Percentiles rank a stretch among this genome's conserved stretches.
Evolutionary conservation across 352 stramenopile genomes (phyloP).

Genomic region (Phytophthora lateralis): DNA sequence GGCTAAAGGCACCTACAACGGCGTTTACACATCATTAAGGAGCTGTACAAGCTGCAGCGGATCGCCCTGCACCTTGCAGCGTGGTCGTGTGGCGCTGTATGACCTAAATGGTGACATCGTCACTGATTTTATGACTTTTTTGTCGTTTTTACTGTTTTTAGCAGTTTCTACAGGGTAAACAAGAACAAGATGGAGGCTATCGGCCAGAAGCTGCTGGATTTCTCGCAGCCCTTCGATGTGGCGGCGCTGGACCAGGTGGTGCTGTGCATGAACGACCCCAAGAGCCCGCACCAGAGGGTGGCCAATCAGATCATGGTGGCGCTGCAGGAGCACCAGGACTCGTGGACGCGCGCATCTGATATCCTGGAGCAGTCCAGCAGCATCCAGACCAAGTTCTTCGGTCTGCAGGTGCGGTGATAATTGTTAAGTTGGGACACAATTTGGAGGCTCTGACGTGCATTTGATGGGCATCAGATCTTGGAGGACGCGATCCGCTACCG

Average conservation of each 20-base stretch:
- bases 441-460: background rate
- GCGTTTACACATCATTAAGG: conserved; percentile 2
- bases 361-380: conserved; percentile 96
- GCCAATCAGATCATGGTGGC: conserved; percentile 95
- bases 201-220: conserved; percentile 93
- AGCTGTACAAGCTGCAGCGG: background rate
- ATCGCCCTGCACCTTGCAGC: background rate
- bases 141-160: conserved; percentile 4
- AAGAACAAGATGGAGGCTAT: conserved; percentile 81
- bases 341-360: conserved; percentile 93
- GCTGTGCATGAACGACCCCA: conserved; percentile 95
- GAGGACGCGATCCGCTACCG: conserved; percentile 97
- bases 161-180: conserved; percentile 4
- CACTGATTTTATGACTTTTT: conserved; percentile 8
- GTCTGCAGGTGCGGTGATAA: conserved; percentile 67
- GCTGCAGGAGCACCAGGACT: conserved; percentile 93
- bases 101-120: background rate
- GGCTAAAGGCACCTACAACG: background rate
- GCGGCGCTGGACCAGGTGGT: conserved; percentile 96
- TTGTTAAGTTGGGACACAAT: background rate
- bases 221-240: conserved; percentile 96
- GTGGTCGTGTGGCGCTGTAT: background rate
- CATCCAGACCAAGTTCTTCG: conserved; percentile 93
- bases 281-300: conserved; percentile 91
- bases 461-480: conserved; percentile 82